These are phyloP conservation scores for Alternaria gansuensis DNA, from an alignment of 2,329 filamentous ascomycete genomes.

Conservation along the genomic window DNA sequence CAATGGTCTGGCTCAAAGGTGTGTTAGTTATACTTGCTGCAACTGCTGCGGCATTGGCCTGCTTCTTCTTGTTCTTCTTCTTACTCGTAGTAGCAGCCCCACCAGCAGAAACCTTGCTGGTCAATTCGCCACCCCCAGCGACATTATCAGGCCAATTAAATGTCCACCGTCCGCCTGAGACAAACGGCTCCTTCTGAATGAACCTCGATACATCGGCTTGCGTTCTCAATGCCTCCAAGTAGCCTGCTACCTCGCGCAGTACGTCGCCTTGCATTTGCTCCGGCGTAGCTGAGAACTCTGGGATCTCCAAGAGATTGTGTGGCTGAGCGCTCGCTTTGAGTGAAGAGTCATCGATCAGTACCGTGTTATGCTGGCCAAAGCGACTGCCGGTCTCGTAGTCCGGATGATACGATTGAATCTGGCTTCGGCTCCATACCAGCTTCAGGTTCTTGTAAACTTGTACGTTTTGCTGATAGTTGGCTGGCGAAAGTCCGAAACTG, in stretches of 20 bases:
- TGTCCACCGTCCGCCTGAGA: conserved; percentile 38
- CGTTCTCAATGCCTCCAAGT: conserved; percentile 61
- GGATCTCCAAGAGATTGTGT: conserved; percentile 80
- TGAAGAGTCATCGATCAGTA: conserved; percentile 84
- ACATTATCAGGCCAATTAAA: conserved; percentile 37
- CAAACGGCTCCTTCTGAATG: conserved; percentile 56
- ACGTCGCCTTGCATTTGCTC: conserved; percentile 55
- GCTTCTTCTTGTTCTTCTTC: conserved; percentile 24
- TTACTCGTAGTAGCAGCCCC: conserved; percentile 14
- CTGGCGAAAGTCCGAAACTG: conserved; percentile 70
- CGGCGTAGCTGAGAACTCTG: conserved; percentile 71
- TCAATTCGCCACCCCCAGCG: conserved; percentile 26
- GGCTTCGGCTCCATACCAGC: conserved; percentile 69
- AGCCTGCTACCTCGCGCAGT: conserved; percentile 61
- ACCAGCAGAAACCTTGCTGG: conserved; percentile 16
- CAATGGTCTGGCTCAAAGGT: conserved; percentile 13
- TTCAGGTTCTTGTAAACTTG: conserved; percentile 90
- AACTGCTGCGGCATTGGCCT: conserved; percentile 8
- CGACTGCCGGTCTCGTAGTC: conserved; percentile 43
- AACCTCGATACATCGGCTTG: conserved; percentile 70
- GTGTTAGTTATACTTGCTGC: conserved; percentile 10
- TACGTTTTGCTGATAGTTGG: conserved; percentile 74
- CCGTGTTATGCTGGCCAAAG: conserved; percentile 87
- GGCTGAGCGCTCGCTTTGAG: conserved; percentile 87
- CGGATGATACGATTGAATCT: conserved; percentile 57